Conservation (phyloP, 192 early-diverging fungal species). For the Gonapodya sp. region DNA sequence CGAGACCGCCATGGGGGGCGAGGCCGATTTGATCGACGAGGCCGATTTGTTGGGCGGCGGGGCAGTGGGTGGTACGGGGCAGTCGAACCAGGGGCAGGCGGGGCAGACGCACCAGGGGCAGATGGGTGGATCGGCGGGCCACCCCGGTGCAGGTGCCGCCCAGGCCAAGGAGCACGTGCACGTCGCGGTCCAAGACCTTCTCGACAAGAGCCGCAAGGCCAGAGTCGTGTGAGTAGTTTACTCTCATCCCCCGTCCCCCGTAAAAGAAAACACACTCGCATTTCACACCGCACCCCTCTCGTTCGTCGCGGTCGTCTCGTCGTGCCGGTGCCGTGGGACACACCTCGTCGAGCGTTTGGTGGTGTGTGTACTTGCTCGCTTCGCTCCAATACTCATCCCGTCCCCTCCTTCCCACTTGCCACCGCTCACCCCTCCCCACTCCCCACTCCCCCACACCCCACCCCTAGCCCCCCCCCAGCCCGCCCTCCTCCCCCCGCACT, state of each 20-base stretch:
- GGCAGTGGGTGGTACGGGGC: conserved; percentile 7
- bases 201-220: not conserved
- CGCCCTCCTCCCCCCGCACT: conserved; percentile 11
- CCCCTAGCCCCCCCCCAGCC: conserved; percentile 22
- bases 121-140: conserved; percentile 16
- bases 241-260: too few species aligned
- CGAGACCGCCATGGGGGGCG: not conserved
- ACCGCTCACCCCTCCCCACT: not conserved
- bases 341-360: too few species aligned
- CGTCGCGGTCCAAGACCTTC: not conserved
- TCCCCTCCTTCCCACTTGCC: not conserved
- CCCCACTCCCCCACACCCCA: conserved; percentile 12
- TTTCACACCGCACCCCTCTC: not conserved
- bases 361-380: too few species aligned
- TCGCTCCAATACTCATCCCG: too few species aligned
- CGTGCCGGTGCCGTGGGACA: too few species aligned
- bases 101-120: not conserved
- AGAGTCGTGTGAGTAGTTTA: too few species aligned
- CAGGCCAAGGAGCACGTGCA: too few species aligned
- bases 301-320: not conserved
- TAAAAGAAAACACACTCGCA: too few species aligned
- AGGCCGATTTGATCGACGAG: not conserved
- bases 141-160: not conserved
- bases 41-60: too few species aligned
- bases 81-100: not conserved